Evolutionary conservation across 208 protist species (phyloP), one percentile per base, ranked within the genome.

Genomic region (Trypanosoma avium): DNA sequence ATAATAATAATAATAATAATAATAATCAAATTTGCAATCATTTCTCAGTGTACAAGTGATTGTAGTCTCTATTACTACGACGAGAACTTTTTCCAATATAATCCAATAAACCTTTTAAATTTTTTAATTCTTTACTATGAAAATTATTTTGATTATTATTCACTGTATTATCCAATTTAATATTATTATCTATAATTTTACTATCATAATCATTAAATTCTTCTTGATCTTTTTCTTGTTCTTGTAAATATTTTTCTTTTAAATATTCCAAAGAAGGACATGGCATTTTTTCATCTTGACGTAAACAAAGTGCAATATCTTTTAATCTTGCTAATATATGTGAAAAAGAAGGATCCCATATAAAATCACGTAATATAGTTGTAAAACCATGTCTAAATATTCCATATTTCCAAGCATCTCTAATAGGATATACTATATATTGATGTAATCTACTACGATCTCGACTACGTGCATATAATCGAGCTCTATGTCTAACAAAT

Each of bases 391-490:
- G 71, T 32, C 82, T 60, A 3, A 73, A 38, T 15, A 90, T 13
- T 27, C 77, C 86, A 62, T 90, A 90, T n/a, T 13, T 43, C 69
- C 58, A 76, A 40, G 61, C 71, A 61, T 90, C 87, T 4, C 40
- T 56, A 17, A 87, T 22, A 3, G 87, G 77, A 52, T 87, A 81
- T n/a, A 47, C 7, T 8, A 90, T 40, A 35, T 65, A 63, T 30
- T 79, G 81, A 15, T 79, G 66, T 72, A 75, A 67, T 1, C 24
- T 46, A 58, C 79, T 93, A 17, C 26, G 48, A 30, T 87, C 72
- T 21, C 83, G 82, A 66, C 81, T 87, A 35, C 84, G 81, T 19
- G 81, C 87, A 63, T 89, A 93, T 26, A 90, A 58, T 35, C 50
- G 68, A 27, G 66, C 68, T 64, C 61, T 82, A 52, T 86, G 77